Conservation (phyloP, 331 rosid genomes). For the Saraca asoca region DNA sequence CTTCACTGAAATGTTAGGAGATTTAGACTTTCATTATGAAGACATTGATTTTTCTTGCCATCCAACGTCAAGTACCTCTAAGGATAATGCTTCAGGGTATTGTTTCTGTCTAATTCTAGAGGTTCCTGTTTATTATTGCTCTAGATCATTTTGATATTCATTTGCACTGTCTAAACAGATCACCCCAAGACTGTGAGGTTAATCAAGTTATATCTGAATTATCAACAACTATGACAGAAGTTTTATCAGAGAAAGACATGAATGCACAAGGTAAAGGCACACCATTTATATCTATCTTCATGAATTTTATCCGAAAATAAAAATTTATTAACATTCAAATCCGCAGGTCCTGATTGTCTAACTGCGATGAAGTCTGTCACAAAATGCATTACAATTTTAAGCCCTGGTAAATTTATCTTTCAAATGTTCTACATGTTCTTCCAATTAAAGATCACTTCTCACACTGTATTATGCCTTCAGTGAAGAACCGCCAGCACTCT, state of each 20-base stretch:
- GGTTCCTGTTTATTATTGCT: conserved; percentile 7
- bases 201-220: conserved; percentile 56
- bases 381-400: conserved; percentile 58
- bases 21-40: conserved; percentile 58
- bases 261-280: conserved; percentile 49
- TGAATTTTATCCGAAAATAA: conserved; percentile 8
- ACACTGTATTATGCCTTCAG: conserved; percentile 43
- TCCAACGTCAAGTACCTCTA: conserved; percentile 41
- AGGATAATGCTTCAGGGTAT: conserved; percentile 64
- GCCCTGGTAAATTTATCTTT: conserved; percentile 58
- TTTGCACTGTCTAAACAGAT: conserved; percentile 38
- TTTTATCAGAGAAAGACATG: conserved; percentile 51
- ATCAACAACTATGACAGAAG: conserved; percentile 57
- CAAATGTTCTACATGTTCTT: neutral
- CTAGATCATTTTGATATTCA: conserved; percentile 22
- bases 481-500: conserved; percentile 38
- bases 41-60: conserved; percentile 51
- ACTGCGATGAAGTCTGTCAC: conserved; percentile 56
- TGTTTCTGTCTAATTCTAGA: conserved; percentile 30
- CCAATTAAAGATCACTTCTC: too few species aligned
- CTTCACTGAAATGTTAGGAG: conserved; percentile 59
- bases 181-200: conserved; percentile 45
- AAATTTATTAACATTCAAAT: conserved; percentile 19
- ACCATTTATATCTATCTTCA: conserved; percentile 3
- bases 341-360: conserved; percentile 56